Evolutionary conservation across 2,329 filamentous ascomycete genomes (phyloP), one percentile per base, ranked within the genome.

Genomic region (Sclerotinia borealis): DNA sequence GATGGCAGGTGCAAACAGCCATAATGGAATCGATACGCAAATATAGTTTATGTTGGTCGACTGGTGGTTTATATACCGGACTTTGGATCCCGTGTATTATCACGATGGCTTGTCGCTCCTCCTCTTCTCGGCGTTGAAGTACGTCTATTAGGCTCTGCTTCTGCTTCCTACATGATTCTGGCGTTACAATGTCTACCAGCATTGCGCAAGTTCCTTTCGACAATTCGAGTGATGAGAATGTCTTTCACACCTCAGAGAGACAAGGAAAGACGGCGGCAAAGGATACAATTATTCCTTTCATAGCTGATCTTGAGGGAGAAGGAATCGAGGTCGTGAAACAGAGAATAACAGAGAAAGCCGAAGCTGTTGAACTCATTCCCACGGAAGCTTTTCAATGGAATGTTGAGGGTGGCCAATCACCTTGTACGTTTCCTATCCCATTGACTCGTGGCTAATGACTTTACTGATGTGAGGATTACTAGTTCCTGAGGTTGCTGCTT

Each of bases 401-500:
- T 45, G 54, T 56, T 5, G 39, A 56, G 7, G 54, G 39, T 25
- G 39, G 45, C 22, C 54, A 56, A 27, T 56, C 54, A 25, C 54
- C 39, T 45, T 56, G 54, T 56, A 4, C 34, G 54, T 56, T 45
- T 10, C 15, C 7, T 6, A 45, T 22, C 4, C 2, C 7, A n/a
- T 1, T 19, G 4, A 25, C 13, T 34, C 19, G 27, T 15, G 31
- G 29, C 3, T 25, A 25, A 22, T 5, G n/a, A 17, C 4, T 10
- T 4, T 13, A 45, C 54, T 56, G 29, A 45, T 27, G 15, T 19
- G 27, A 45, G 34, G 31, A 5, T 11, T 29, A n/a, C 4, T 34
- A 45, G 54, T 56, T 22, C 54, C 54, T 10, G 54, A 56, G 39
- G 54, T 56, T 39, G 54, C 39, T 22, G 54, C 52, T 25, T 56